A percentile compares a stretch with the other conserved stretches of the same genome.
phyloP scores from a whole-genome alignment of 148 eudicot species.

The Amaranthus palmeri region DNA sequence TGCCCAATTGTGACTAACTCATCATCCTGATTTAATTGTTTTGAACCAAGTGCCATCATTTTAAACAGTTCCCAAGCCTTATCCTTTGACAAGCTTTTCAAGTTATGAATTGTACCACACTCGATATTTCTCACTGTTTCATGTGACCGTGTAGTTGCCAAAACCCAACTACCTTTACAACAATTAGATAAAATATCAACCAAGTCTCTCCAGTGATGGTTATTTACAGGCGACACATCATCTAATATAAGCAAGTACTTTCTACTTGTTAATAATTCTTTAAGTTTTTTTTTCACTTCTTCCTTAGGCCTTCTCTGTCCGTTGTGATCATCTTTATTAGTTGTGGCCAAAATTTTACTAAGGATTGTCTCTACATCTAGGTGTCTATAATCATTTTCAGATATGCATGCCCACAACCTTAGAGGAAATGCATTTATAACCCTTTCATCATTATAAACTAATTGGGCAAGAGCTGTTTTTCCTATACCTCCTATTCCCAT shows the following conservation, averaged over 20 bases:
- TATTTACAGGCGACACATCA: not conserved
- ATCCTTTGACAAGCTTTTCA: not conserved
- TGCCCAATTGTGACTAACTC: not conserved
- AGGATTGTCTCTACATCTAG: not conserved
- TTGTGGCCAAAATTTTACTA: not conserved
- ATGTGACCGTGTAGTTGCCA: not conserved
- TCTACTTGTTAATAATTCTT: not conserved
- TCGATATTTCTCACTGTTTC: not conserved
- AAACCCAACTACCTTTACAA: not conserved
- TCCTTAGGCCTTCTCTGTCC: not conserved
- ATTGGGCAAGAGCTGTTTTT: not conserved
- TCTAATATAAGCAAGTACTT: not conserved
- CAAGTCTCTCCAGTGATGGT: not conserved
- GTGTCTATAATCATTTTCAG: not conserved
- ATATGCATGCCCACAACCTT: not conserved
- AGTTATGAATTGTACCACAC: not conserved
- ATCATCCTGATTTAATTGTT: no score
- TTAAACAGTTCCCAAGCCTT: not conserved
- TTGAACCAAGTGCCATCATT: not conserved
- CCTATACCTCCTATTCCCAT: conserved; percentile 5
- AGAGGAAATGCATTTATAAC: no score
- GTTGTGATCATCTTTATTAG: no score
- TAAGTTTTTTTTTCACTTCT: not conserved
- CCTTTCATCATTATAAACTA: not conserved
- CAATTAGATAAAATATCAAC: not conserved